Evolutionary conservation across 192 early-diverging fungal genomes (phyloP).

Genomic region (Spinellus fusiger): DNA sequence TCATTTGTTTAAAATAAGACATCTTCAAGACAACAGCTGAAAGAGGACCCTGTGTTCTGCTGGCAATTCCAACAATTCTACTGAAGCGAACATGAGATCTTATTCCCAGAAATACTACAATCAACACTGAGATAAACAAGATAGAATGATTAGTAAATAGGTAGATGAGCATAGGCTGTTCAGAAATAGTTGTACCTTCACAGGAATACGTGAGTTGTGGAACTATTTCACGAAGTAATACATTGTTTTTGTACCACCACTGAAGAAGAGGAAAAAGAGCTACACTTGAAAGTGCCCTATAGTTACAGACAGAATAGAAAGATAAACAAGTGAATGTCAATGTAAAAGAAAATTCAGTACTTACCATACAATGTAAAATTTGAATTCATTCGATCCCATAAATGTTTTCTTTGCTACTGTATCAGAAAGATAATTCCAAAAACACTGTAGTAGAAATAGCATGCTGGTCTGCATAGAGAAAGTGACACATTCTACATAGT

Average conservation of each 20-base stretch:
- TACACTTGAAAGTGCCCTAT: conserved; percentile 19
- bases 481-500: conserved; percentile 21
- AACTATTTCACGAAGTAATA: conserved; percentile 10
- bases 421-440: conserved; percentile 32
- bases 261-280: conserved; percentile 24
- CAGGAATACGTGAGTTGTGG: conserved; percentile 22
- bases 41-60: neutral
- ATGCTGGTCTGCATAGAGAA: conserved; percentile 19
- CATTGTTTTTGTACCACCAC: conserved; percentile 12
- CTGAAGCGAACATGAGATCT: conserved; percentile 21
- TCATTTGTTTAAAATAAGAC: conserved; percentile 32
- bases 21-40: conserved; percentile 14
- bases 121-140: neutral
- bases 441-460: conserved; percentile 31
- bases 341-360: neutral
- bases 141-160: neutral
- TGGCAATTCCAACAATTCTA: conserved; percentile 18
- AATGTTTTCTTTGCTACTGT: conserved; percentile 23
- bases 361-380: conserved; percentile 25
- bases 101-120: conserved; percentile 12
- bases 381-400: conserved; percentile 29
- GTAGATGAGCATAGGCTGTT: neutral
- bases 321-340: neutral
- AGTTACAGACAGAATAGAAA: conserved; percentile 1
- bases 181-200: conserved; percentile 19